Base-by-base conservation (phyloP, 768 basidiomycete species). In the Lactarius hengduanensis region DNA sequence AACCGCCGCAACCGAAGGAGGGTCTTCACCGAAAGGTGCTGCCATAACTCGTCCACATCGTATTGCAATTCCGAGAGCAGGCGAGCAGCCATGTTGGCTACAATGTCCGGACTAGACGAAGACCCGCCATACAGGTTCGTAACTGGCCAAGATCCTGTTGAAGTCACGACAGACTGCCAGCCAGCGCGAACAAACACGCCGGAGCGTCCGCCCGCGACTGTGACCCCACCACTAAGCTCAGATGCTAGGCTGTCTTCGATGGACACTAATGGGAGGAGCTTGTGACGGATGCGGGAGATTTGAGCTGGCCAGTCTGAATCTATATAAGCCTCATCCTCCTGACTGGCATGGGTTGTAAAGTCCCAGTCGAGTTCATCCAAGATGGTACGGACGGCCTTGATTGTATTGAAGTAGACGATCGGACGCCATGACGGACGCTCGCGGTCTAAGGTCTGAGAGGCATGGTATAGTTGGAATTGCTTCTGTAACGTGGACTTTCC, bases 401-500 rank as follows among this genome's bases (percentile, higher is more conserved):
- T 84, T 70, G 81, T 73, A 71, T 81, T 81, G 72, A 81, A 78
- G 71, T 79, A 80, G 66, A 81, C 79, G 69, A 81, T 78, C 32
- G 79, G 78, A 28, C 79, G 75, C 80, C 80, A 81, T 34, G 77
- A 74, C 5, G 78, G 76, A 10, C 78, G 76, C 68, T 81, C 79
- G 32, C 70, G 69, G 66, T 80, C 80, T 59, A 81, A 71, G 30
- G 74, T 72, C 58, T 72, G 70, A 9, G 75, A 86, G 9, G 90
- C 86, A 72, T 92, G 91, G 76, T 86, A 88, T 0, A 92, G 80
- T 72, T 93, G 90, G 72, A 93, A 91, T 75, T 93, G 91, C 72
- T 92, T 92, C 72, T 89, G 89, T 15, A 93, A 80, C 2, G 92
- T 93, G 2, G 90, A 91, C 76, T 94, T 94, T 43, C 90, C 90